Percentiles rank a stretch among this genome's conserved stretches.
phyloP scores from a whole-genome alignment of 371 early-diverging fungal genomes.

The Circinella minor region DNA sequence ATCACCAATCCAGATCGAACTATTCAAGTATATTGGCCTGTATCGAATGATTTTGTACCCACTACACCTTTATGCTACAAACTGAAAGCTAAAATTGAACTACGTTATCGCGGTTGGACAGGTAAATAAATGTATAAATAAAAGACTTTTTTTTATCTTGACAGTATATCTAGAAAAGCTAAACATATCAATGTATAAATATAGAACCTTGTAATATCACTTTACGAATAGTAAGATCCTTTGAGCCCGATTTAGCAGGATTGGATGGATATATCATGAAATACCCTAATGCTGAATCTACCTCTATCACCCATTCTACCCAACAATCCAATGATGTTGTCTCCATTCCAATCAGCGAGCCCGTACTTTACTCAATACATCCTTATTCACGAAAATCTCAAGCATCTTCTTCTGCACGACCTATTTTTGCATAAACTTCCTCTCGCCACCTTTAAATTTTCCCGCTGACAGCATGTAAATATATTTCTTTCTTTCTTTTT shows the following conservation, averaged over 20 bases:
- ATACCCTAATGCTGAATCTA: conserved; percentile 26
- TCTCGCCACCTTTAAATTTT: no score
- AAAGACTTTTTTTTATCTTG: background rate
- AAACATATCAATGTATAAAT: no score
- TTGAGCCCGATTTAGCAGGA: conserved; percentile 51
- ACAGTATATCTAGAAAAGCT: background rate
- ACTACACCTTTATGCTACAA: conserved; percentile 43
- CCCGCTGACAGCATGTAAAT: background rate
- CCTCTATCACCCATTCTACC: background rate
- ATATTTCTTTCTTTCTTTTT: background rate
- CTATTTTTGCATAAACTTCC: background rate
- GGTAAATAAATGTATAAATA: conserved; percentile 24
- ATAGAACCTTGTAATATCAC: conserved; percentile 29
- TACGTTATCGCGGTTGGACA: conserved; percentile 43
- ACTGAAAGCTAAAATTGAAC: conserved; percentile 34
- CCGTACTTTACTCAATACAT: conserved; percentile 1
- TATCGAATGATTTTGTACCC: conserved; percentile 40
- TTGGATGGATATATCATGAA: conserved; percentile 51
- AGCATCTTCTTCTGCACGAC: background rate
- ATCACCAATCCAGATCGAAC: conserved; percentile 44
- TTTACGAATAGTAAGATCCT: conserved; percentile 45
- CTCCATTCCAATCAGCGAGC: conserved; percentile 1
- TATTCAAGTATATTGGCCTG: conserved; percentile 44
- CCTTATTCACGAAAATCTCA: background rate
- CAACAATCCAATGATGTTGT: background rate